These are phyloP conservation scores for Kazachstania sp. DNA, from an alignment of 1,139 yeast genomes.

Conservation along the genomic window DNA sequence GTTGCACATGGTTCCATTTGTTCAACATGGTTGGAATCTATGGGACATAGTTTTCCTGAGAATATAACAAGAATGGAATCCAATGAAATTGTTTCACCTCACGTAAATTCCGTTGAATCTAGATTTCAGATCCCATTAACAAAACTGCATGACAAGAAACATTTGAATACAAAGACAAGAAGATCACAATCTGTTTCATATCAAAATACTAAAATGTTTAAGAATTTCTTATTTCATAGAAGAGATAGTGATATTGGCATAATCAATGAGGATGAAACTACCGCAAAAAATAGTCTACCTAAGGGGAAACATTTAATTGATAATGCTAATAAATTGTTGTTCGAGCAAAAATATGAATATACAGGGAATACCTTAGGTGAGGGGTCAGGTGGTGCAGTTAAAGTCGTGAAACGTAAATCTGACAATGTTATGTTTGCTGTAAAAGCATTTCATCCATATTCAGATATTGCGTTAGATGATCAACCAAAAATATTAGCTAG, in stretches of 20 bases:
- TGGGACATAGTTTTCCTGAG: conserved; percentile 3
- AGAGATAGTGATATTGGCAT: not conserved
- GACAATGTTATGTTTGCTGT: conserved; percentile 83
- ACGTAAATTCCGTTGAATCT: conserved; percentile 5
- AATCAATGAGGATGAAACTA: not conserved
- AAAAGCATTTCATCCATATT: conserved; percentile 65
- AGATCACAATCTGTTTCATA: not conserved
- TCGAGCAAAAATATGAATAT: conserved; percentile 3
- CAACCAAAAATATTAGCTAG: conserved; percentile 34
- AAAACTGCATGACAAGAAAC: conserved; percentile 1
- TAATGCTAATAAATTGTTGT: not conserved
- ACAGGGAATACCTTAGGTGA: not conserved
- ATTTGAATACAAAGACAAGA: not conserved
- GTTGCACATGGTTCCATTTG: not conserved
- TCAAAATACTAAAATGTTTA: not conserved
- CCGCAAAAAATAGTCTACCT: no score
- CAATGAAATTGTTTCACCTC: conserved; percentile 6
- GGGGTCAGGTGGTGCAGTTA: conserved; percentile 94
- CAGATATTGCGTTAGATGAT: conserved; percentile 52
- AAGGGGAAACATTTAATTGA: not conserved
- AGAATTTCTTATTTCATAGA: not conserved
- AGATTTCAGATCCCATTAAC: conserved; percentile 5
- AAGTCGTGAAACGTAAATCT: conserved; percentile 63
- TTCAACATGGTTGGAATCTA: not conserved
- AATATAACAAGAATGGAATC: conserved; percentile 5